Evolutionary conservation across 164 flowering plant species (phyloP).

Genomic region (Stephania cephalantha): DNA sequence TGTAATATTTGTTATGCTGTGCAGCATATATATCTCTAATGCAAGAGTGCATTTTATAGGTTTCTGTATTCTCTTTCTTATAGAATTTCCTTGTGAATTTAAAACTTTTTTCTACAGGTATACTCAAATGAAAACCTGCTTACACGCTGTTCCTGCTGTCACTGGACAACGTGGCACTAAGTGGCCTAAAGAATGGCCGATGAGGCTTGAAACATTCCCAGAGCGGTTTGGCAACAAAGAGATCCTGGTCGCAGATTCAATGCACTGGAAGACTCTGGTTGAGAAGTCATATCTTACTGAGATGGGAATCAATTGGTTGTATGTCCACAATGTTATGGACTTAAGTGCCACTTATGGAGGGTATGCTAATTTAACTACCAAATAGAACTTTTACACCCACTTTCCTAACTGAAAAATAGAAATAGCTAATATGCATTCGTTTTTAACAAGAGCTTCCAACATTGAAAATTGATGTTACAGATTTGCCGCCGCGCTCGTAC

Average conservation of each 20-base stretch:
- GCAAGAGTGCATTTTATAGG: not conserved
- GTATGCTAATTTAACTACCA: constrained; percentile 33
- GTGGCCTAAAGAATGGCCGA: constrained; percentile 99
- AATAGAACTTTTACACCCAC: not conserved
- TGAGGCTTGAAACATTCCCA: constrained; percentile 72
- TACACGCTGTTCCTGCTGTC: constrained; percentile 68
- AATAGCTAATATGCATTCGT: not conserved
- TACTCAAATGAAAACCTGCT: constrained; percentile 59
- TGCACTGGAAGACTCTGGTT: constrained; percentile 75
- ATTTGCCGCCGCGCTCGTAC: constrained; percentile 79
- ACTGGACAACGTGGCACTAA: constrained; percentile 83
- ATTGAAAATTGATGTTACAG: constrained; percentile 30
- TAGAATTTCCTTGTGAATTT: not conserved
- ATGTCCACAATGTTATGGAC: constrained; percentile 75
- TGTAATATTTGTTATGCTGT: not conserved
- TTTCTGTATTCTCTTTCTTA: not conserved
- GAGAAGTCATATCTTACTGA: constrained; percentile 75
- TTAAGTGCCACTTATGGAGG: constrained; percentile 89
- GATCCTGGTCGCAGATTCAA: constrained; percentile 51
- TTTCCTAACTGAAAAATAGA: not conserved
- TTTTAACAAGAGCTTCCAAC: not conserved
- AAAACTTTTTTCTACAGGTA: constrained; percentile 43
- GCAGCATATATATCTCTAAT: not conserved
- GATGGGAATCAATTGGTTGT: constrained; percentile 82
- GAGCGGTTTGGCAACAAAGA: constrained; percentile 75